phyloP scores from a whole-genome alignment of 73 alveolate genomes.

The Vitrella brassicaformis region DNA sequence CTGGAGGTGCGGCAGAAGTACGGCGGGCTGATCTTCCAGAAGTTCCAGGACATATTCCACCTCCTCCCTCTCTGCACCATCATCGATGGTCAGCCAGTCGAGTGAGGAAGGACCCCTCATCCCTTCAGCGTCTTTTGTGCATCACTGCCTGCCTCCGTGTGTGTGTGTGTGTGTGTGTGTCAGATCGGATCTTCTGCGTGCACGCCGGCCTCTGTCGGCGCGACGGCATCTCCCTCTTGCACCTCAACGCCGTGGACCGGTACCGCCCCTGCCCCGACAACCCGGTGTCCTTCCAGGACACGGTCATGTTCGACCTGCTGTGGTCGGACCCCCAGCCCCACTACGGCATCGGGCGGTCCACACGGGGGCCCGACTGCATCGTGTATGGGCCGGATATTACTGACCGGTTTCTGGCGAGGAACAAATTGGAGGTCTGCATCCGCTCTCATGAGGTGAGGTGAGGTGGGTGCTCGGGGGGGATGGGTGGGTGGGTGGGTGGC shows the following conservation, averaged over 20 bases:
- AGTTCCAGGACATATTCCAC: not conserved
- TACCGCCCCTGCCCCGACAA: not conserved
- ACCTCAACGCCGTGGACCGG: not conserved
- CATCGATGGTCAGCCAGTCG: not conserved
- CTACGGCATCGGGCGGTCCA: not conserved
- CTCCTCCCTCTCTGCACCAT: not conserved
- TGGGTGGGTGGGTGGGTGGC: not conserved
- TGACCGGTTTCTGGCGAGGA: constrained; percentile 22
- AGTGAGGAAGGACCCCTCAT: not conserved
- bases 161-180: not conserved
- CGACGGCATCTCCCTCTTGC: not conserved
- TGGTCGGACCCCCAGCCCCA: not conserved
- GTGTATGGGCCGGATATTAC: constrained; percentile 32
- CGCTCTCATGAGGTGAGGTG: not conserved
- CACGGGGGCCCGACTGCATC: constrained; percentile 20
- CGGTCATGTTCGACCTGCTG: not conserved
- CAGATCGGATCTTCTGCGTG: not conserved
- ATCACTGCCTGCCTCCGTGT: not conserved
- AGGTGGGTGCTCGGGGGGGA: too few species aligned
- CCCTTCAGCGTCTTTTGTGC: not conserved
- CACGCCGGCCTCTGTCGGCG: not conserved
- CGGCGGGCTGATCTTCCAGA: not conserved
- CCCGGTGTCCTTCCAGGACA: not conserved
- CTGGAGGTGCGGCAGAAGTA: not conserved
- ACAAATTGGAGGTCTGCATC: constrained; percentile 4